Base-by-base conservation (phyloP, 345 rosid genomes). In the Ailanthus altissimus region DNA sequence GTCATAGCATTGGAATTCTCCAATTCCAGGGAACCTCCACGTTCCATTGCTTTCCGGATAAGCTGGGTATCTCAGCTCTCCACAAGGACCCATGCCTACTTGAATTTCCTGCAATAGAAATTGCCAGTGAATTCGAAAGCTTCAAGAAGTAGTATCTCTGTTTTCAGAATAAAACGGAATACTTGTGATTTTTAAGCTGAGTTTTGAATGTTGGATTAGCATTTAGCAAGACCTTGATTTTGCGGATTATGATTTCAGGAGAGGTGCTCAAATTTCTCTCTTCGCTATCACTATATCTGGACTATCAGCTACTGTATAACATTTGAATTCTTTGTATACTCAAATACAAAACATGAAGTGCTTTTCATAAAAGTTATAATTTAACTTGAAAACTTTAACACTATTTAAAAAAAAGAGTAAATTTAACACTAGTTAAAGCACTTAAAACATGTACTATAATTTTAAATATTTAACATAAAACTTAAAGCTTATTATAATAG, bases 21-120 rank as follows among this genome's bases (percentile, higher is more conserved):
- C 98, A 59, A 93, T 96, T 83, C 99, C 97, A 0, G 98, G 98
- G 81, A 92, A 92, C 58, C 78, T 90, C 99, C 97, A 96, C 20
- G 94, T 90, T 51, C 99, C 98, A 1, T 93, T 89, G 90, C 92
- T 92, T 86, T 96, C 97, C 60, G 98, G 99, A 82, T 93, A 93
- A 71, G 98, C 81, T 83, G 98, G 99, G 76, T 89, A 93, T 83
- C 98, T 88, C 76, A 95, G 80, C 77, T 95, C 97, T 73, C 99
- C 99, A 54, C 99, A 95, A 74, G 98, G 99, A 25, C 99, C 99
- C 98, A 93, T 81, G 25, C 99, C 98, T 68, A 92, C 99, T 88
- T 95, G 99, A 72, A 95, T 85, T 90, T 92, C 99, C 99, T 95
- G 90, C 81, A 83, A 72, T 64, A 77, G 46, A 78, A 76, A 60